These are phyloP conservation scores for Macrophomina pseudophaseolina DNA, from an alignment of 2,329 filamentous ascomycete species.

Conservation along the genomic window DNA sequence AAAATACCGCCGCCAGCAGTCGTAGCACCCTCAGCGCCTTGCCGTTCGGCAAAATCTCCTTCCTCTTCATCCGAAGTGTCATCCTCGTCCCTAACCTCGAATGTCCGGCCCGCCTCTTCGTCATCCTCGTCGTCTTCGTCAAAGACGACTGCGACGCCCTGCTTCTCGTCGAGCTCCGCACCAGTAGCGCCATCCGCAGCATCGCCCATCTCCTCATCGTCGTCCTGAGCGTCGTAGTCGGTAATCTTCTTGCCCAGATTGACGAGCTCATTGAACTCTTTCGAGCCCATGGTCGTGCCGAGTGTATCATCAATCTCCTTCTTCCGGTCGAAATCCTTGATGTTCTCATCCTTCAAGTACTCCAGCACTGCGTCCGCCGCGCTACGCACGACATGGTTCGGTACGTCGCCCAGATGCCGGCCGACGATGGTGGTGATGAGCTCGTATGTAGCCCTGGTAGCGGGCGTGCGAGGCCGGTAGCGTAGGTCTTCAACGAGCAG, in stretches of 20 bases:
- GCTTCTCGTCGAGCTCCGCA: constrained; percentile 85
- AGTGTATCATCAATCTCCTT: constrained; percentile 94
- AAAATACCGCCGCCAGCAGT: constrained; percentile 47
- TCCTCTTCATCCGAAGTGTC: constrained; percentile 75
- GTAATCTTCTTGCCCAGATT: constrained; percentile 99
- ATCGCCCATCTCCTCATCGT: constrained; percentile 84
- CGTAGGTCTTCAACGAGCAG: constrained; percentile 87
- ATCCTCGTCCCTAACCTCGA: constrained; percentile 85
- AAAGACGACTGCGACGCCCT: constrained; percentile 97
- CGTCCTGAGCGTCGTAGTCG: constrained; percentile 95
- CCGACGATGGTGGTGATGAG: constrained; percentile 91
- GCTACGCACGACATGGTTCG: constrained; percentile 88
- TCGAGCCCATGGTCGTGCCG: constrained; percentile 78
- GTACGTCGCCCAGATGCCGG: constrained; percentile 86
- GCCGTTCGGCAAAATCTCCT: constrained; percentile 64
- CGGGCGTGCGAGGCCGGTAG: constrained; percentile 89
- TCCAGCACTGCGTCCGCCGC: constrained; percentile 92
- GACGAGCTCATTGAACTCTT: constrained; percentile 95
- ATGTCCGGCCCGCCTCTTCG: constrained; percentile 76
- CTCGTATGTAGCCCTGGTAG: constrained; percentile 91
- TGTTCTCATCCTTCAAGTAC: constrained; percentile 88
- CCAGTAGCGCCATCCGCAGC: constrained; percentile 62
- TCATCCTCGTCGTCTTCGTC: constrained; percentile 84
- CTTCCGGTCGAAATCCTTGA: constrained; percentile 98
- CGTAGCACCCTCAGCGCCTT: constrained; percentile 57